A percentile compares a stretch with the other conserved stretches of the same genome.
Evolutionary conservation across 2,329 filamentous ascomycete genomes (phyloP).

Genomic region (Septoria linicola): DNA sequence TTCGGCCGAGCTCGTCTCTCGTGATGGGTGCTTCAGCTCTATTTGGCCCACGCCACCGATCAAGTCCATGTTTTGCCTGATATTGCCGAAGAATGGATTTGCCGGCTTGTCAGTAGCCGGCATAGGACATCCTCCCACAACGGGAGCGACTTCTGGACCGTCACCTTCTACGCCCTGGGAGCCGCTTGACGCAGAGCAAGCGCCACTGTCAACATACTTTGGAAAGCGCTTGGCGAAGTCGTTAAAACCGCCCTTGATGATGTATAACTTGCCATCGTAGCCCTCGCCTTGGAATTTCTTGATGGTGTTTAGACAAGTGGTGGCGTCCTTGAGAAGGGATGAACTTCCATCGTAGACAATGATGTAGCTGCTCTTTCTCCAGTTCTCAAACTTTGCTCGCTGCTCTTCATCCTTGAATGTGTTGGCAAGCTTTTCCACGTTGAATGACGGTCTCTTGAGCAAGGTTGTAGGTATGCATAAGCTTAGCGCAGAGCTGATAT

Average conservation of each 20-base stretch:
- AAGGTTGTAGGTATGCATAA: conserved; percentile 94
- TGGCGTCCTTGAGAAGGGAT: conserved; percentile 74
- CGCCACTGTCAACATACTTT: conserved; percentile 56
- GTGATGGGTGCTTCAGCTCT: conserved; percentile 58
- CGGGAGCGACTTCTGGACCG: conserved; percentile 63
- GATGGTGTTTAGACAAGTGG: conserved; percentile 77
- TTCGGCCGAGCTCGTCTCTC: conserved; percentile 49
- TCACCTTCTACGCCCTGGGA: conserved; percentile 46
- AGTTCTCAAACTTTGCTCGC: conserved; percentile 70
- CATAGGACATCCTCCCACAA: conserved; percentile 86
- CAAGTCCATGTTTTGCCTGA: conserved; percentile 93
- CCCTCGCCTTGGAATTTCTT: conserved; percentile 90
- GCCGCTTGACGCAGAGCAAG: conserved; percentile 20
- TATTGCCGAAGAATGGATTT: conserved; percentile 94
- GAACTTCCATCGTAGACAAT: conserved; percentile 85
- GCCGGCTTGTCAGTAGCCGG: conserved; percentile 66
- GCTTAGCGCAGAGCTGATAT: conserved; percentile 79
- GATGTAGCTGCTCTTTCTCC: conserved; percentile 72
- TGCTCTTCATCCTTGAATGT: conserved; percentile 75
- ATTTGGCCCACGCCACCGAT: conserved; percentile 88
- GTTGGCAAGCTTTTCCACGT: conserved; percentile 79
- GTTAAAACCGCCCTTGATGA: conserved; percentile 79
- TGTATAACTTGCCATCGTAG: conserved; percentile 69
- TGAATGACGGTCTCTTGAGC: conserved; percentile 86
- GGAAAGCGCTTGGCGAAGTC: conserved; percentile 69